A percentile compares a stretch with the other conserved stretches of the same genome.
Evolutionary conservation across 345 rosid genomes (phyloP).

Genomic region (Iberis pinnata): DNA sequence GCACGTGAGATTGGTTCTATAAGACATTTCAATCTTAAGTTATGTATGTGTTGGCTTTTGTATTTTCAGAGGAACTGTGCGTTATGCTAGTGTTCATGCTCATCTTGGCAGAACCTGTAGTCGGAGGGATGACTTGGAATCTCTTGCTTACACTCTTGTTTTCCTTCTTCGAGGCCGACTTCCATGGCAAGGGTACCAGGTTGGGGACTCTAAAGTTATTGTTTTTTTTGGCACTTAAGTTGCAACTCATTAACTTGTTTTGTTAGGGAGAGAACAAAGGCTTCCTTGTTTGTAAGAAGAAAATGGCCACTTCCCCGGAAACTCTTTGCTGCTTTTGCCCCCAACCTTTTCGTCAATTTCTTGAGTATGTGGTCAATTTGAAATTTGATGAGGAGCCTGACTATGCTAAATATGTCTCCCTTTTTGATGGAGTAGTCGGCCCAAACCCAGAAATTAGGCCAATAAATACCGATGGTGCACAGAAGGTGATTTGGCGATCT

Average conservation of each 20-base stretch:
- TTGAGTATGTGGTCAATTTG: conserved; percentile 85
- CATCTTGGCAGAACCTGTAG: conserved; percentile 97
- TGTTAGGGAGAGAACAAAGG: conserved; percentile 92
- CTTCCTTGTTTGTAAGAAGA: conserved; percentile 91
- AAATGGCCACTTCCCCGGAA: conserved; percentile 97
- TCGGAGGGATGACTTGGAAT: conserved; percentile 92
- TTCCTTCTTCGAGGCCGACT: conserved; percentile 95
- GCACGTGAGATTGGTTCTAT: conserved; percentile 2
- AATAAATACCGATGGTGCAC: conserved; percentile 95
- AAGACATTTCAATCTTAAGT: conserved; percentile 1
- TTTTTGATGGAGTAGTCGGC: conserved; percentile 85
- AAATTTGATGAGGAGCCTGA: conserved; percentile 96
- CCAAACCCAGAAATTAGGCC: conserved; percentile 95
- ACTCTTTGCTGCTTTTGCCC: conserved; percentile 85
- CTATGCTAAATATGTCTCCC: conserved; percentile 86
- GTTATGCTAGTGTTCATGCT: conserved; percentile 97
- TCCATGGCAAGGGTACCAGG: conserved; percentile 99
- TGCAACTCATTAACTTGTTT: conserved; percentile 18
- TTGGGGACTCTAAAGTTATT: conserved; percentile 20
- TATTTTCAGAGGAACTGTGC: conserved; percentile 78
- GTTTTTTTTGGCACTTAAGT: background rate
- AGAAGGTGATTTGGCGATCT: conserved; percentile 50
- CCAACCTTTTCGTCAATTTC: conserved; percentile 76
- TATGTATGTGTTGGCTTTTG: conserved; percentile 5
- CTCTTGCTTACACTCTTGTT: conserved; percentile 95